Base-by-base conservation (phyloP, 208 protist genomes). In the Lotmaria passim region DNA sequence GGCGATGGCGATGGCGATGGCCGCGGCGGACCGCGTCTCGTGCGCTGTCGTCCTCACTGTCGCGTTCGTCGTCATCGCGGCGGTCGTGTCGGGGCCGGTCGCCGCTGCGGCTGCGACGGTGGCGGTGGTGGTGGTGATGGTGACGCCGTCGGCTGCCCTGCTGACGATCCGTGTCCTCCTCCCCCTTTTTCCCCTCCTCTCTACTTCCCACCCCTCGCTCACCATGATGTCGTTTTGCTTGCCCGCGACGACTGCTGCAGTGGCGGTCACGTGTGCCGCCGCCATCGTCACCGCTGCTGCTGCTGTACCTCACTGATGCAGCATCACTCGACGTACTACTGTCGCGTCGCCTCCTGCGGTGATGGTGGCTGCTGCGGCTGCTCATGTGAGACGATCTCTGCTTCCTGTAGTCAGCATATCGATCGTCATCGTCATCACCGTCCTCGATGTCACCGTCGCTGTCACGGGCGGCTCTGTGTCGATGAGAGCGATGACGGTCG, bases 71-170 rank as follows among this genome's bases (percentile, higher is more conserved):
- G 10, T 57, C 63, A 24, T n/a, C 47, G 17, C 51, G 21, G 17
- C 28, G 15, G 15, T 58, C 63, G 24, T 58, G 8, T 38, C n/a
- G 56, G 8, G 71, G 44, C 34, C 46, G 51, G 48, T 46, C 44
- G 4, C 56, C 3, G 33, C 36, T 64, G n/a, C 51, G 21, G 51
- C 61, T 26, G 36, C 52, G 14, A 44, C 65, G 43, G 50, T 56
- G 57, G n/a, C 41, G 53, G 44, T 65, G 52, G 39, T 65, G 52
- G 39, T 60, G 51, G n/a, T 64, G 65, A 21, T 41, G 60, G 59
- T 46, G 66, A 44, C 69, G 63, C 15, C 50, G 11, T 36, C 50
- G 7, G 5, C 21, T 24, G 28, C 14, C 1, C 50, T 24, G 28
- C 28, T 55, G 7, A n/a, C n/a, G n/a, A n/a, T n/a, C n/a, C n/a